phyloP scores from a whole-genome alignment of 2,329 filamentous ascomycete genomes.

The Calonectria pseudoreteaudii region DNA sequence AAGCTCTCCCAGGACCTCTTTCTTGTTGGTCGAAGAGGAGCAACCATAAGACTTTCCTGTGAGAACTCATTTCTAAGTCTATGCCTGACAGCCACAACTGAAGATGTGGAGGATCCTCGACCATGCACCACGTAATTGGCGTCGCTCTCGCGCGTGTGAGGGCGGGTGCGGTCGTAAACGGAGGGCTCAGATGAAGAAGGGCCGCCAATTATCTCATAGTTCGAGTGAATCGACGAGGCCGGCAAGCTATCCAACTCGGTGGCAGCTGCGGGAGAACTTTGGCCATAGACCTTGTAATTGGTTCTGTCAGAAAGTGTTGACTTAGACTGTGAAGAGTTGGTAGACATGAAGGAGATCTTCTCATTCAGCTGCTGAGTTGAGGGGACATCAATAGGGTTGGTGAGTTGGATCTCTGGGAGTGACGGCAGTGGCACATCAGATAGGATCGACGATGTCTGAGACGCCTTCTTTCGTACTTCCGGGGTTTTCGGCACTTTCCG shows the following conservation, averaged over 20 bases:
- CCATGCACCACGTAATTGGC: conserved; percentile 67
- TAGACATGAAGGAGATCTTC: conserved; percentile 41
- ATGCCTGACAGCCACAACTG: conserved; percentile 48
- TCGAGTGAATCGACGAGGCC: conserved; percentile 58
- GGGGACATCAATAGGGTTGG: conserved; percentile 32
- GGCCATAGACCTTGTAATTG: conserved; percentile 67
- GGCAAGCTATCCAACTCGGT: conserved; percentile 55
- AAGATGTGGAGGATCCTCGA: conserved; percentile 54
- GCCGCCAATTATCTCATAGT: conserved; percentile 64
- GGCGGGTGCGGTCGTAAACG: conserved; percentile 49
- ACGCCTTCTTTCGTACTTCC: conserved; percentile 52
- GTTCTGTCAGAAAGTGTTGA: conserved; percentile 63
- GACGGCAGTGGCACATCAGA: conserved; percentile 43
- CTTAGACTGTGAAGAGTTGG: conserved; percentile 46
- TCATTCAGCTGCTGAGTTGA: conserved; percentile 35
- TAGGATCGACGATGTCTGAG: conserved; percentile 38
- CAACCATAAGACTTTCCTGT: conserved; percentile 70
- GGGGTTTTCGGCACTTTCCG: conserved; percentile 59
- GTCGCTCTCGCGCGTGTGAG: conserved; percentile 54
- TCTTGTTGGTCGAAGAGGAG: conserved; percentile 63
- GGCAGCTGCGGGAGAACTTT: conserved; percentile 53
- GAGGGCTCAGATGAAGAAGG: conserved; percentile 61
- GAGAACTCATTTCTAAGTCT: conserved; percentile 62
- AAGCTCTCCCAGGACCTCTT: conserved; percentile 62
- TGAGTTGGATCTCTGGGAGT: conserved; percentile 43